These are phyloP conservation scores for Phytophthora agathidicida DNA, from an alignment of 352 stramenopile species.

Conservation along the genomic window DNA sequence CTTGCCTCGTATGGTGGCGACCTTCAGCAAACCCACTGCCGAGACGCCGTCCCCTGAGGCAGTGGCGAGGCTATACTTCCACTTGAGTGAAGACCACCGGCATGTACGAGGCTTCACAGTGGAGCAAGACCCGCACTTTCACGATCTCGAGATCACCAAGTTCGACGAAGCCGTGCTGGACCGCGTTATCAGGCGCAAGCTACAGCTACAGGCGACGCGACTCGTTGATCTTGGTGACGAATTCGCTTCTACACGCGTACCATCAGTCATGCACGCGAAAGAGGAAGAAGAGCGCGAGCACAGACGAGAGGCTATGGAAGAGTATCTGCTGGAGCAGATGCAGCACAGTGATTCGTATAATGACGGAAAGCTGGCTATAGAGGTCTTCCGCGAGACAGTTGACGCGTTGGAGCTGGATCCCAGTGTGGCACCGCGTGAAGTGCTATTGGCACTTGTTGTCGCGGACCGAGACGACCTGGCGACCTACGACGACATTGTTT, in stretches of 20 bases:
- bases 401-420: conserved; percentile 43
- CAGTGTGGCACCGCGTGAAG: conserved; percentile 37
- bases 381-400: conserved; percentile 48
- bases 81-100: conserved; percentile 47
- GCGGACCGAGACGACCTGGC: conserved; percentile 68
- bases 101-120: conserved; percentile 60
- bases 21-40: conserved; percentile 68
- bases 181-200: conserved; percentile 63
- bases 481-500: conserved; percentile 54
- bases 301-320: conserved; percentile 54
- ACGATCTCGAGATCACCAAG: conserved; percentile 42
- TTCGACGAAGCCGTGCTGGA: conserved; percentile 66
- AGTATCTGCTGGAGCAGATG: conserved; percentile 64
- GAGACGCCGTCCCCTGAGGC: conserved; percentile 42
- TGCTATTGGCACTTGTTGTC: conserved; percentile 56
- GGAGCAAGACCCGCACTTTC: conserved; percentile 70
- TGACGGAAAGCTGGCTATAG: conserved; percentile 56
- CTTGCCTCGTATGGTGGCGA: conserved; percentile 51
- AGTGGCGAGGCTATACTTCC: conserved; percentile 66
- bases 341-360: conserved; percentile 73
- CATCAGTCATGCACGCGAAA: conserved; percentile 38
- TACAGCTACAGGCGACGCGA: conserved; percentile 43
- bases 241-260: conserved; percentile 63
- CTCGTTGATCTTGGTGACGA: conserved; percentile 65
- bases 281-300: conserved; percentile 45